Percentiles rank a stretch among this genome's conserved stretches.
Conservation (phyloP, 345 rosid genomes). For the Heritiera fomes region DNA sequence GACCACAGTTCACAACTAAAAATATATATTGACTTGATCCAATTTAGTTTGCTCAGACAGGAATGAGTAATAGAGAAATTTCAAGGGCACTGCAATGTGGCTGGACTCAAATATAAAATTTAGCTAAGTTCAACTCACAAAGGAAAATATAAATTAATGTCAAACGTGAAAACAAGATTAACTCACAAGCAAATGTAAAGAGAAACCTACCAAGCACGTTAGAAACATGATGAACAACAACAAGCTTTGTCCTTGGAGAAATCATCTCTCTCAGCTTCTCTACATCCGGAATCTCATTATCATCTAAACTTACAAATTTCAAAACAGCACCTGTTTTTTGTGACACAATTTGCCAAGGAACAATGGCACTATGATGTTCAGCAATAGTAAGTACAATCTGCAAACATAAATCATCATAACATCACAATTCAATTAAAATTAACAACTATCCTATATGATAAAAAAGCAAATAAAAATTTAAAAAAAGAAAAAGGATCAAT, state of each 20-base stretch:
- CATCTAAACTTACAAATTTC: slow-evolving; percentile 61
- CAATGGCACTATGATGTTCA: slow-evolving; percentile 93
- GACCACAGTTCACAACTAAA: slow-evolving; percentile 3
- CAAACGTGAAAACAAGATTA: neutral
- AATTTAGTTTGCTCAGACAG: neutral
- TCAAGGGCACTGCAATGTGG: slow-evolving; percentile 3
- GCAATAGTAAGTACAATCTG: slow-evolving; percentile 78
- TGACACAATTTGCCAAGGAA: slow-evolving; percentile 94
- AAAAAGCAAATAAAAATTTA: neutral
- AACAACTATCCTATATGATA: neutral
- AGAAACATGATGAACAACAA: slow-evolving; percentile 86
- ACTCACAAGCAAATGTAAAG: neutral
- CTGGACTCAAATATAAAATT: neutral
- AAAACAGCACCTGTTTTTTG: slow-evolving; percentile 76
- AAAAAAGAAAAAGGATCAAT: neutral
- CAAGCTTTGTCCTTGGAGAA: slow-evolving; percentile 72
- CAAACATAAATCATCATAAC: slow-evolving; percentile 27
- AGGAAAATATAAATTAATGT: neutral
- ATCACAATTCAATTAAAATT: neutral
- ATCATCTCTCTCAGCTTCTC: slow-evolving; percentile 53
- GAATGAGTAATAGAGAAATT: neutral
- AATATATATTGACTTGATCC: slow-evolving; percentile 1
- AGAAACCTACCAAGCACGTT: slow-evolving; percentile 69
- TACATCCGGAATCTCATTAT: slow-evolving; percentile 66
- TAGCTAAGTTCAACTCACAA: neutral